Percentiles rank a stretch among this genome's conserved stretches.
Evolutionary conservation across 345 rosid species (phyloP).

Genomic region (Gossypium rotundifolium): DNA sequence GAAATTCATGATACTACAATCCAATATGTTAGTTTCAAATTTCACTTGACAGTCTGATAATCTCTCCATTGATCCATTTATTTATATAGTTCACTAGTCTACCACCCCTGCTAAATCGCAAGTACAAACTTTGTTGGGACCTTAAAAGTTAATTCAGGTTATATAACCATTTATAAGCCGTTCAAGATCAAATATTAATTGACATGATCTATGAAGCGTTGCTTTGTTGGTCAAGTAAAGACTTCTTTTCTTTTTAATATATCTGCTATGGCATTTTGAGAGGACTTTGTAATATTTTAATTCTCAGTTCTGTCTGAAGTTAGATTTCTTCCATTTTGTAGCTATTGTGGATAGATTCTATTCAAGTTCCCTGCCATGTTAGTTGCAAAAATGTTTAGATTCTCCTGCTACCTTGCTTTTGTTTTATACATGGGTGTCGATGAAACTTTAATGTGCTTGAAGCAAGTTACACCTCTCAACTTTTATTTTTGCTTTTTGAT

Average conservation of each 20-base stretch:
- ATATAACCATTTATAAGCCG: background rate
- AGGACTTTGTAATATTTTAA: background rate
- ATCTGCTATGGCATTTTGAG: no score
- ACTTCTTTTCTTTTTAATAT: no score
- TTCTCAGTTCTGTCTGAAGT: background rate
- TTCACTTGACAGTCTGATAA: no score
- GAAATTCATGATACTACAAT: background rate
- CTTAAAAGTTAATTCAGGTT: background rate
- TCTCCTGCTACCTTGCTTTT: background rate
- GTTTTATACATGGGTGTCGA: background rate
- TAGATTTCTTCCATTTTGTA: background rate
- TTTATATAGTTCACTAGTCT: no score
- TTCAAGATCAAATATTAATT: background rate
- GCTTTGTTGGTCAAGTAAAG: no score
- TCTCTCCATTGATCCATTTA: no score
- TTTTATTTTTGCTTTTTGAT: background rate
- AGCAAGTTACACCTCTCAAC: background rate
- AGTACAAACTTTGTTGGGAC: background rate
- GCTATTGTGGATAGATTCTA: background rate
- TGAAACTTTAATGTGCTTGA: background rate
- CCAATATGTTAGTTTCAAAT: no score
- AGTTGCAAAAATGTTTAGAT: background rate
- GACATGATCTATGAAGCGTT: background rate
- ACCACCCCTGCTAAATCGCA: no score
- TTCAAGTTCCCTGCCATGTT: background rate